Conservation (phyloP, 2,329 filamentous ascomycete species). For the Gnomoniopsis smithogilvyi region DNA sequence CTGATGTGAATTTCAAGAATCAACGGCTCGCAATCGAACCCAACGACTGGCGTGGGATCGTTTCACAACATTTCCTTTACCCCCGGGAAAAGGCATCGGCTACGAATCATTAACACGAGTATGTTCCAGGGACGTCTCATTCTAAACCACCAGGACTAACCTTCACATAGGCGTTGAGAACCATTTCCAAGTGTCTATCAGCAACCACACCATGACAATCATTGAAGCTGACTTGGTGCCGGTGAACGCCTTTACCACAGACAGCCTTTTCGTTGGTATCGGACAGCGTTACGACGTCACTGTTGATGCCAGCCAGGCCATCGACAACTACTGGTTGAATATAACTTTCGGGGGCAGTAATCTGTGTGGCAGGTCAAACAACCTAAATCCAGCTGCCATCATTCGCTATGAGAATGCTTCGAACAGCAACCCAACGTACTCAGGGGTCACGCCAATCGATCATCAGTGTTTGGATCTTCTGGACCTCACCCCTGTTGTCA, state of each 20-base stretch:
- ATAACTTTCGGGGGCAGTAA: conserved; percentile 27
- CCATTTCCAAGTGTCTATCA: conserved; percentile 37
- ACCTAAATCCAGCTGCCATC: conserved; percentile 33
- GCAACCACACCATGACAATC: conserved; percentile 46
- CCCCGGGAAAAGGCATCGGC: conserved; percentile 44
- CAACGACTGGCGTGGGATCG: conserved; percentile 24
- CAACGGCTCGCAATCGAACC: conserved; percentile 39
- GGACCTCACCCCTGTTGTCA: conserved; percentile 32
- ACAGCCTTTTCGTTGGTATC: conserved; percentile 48
- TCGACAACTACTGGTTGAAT: conserved; percentile 39
- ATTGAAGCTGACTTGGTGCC: conserved; percentile 51
- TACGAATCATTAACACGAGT: conserved; percentile 47
- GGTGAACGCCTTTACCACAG: conserved; percentile 44
- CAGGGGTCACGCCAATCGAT: conserved; percentile 24
- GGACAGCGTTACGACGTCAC: conserved; percentile 46
- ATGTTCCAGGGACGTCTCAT: not conserved
- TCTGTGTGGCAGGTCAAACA: conserved; percentile 30
- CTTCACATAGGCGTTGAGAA: conserved; percentile 11
- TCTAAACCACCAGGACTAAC: not conserved
- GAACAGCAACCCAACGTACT: conserved; percentile 26
- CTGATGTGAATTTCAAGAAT: conserved; percentile 22
- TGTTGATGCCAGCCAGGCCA: conserved; percentile 35
- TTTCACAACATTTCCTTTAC: conserved; percentile 34
- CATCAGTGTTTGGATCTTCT: conserved; percentile 30
- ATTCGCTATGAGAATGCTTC: conserved; percentile 35